Base-by-base conservation (phyloP, 306 rosid genomes). In the Ziziphus jujuba region DNA sequence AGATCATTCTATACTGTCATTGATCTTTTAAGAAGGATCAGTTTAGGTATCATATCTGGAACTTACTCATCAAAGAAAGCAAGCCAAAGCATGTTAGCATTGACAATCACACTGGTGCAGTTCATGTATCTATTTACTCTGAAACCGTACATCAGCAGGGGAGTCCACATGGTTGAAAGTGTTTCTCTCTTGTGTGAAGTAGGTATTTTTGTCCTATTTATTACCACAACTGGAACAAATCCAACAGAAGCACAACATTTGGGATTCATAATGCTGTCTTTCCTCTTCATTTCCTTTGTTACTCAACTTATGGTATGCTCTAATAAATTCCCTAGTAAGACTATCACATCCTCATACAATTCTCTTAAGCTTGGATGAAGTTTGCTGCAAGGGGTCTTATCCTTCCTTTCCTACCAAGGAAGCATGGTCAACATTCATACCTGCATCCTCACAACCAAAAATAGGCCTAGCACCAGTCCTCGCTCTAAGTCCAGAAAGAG, bases 21-120 rank as follows among this genome's bases (percentile, higher is more conserved):
- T 65, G 87, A 84, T 74, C 78, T 87, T 22, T 38, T 67, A 55
- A 82, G 85, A 73, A 65, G 89, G 69, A 77, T 81, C 60, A 25
- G 77, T 76, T 56, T 85, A 66, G 95, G 85, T 44, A 80, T 88
- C 75, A 65, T 85, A 62, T 77, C 87, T 19, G 87, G 76, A 72
- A 84, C 82, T 22, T 72, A 75, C 80, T 73, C 85, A 8, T 74
- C 82, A 53, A 81, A 44, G 67, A 70, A 56, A 50, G 28, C 79
- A 70, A 88, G 76, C 72, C 86, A 81, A 81, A 75, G 75, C 70
- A 50, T 81, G 57, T 68, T 70, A 8, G 87, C 85, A 25, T 45
- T 88, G 76, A 73, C 71, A 43, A 69, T 88, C 56, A 85, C 87
- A 7, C 48, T 75, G 57, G 58, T 76, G 40, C 91, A 85, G 69